Conservation (phyloP, 1,284 basidiomycete species). For the Cryptococcus sp. region DNA sequence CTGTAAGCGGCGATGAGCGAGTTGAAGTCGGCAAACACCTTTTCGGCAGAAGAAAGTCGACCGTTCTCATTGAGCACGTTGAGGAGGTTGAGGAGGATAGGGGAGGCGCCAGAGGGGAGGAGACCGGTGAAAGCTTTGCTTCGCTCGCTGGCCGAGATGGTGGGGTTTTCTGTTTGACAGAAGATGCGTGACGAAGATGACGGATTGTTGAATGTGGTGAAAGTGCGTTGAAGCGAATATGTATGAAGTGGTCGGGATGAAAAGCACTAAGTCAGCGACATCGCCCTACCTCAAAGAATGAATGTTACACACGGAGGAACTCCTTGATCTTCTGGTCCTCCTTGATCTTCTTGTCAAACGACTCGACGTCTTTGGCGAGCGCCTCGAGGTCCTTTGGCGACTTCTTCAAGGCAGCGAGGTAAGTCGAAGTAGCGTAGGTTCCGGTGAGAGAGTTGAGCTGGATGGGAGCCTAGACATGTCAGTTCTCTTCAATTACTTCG, state of each 20-base stretch:
- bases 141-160: slow-evolving; percentile 75
- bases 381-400: slow-evolving; percentile 58
- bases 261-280: neutral
- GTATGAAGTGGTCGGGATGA: neutral
- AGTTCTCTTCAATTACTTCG: neutral
- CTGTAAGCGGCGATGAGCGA: slow-evolving; percentile 82
- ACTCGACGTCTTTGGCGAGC: slow-evolving; percentile 75
- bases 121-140: slow-evolving; percentile 62
- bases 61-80: slow-evolving; percentile 89
- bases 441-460: slow-evolving; percentile 49
- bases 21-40: slow-evolving; percentile 88
- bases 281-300: neutral
- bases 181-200: neutral
- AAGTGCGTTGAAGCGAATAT: neutral
- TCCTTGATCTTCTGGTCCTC: slow-evolving; percentile 58
- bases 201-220: neutral
- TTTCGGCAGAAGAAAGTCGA: slow-evolving; percentile 72
- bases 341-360: slow-evolving; percentile 63
- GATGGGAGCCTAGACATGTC: slow-evolving; percentile 37
- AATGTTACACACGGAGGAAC: slow-evolving; percentile 55
- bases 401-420: slow-evolving; percentile 82
- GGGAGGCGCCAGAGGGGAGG: slow-evolving; percentile 60
- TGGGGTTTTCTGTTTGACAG: slow-evolving; percentile 62
- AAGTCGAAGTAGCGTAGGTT: slow-evolving; percentile 94
- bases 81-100: slow-evolving; percentile 90